Conservation (phyloP, 495 filamentous ascomycete species). For the Coniosporium apollinis region DNA sequence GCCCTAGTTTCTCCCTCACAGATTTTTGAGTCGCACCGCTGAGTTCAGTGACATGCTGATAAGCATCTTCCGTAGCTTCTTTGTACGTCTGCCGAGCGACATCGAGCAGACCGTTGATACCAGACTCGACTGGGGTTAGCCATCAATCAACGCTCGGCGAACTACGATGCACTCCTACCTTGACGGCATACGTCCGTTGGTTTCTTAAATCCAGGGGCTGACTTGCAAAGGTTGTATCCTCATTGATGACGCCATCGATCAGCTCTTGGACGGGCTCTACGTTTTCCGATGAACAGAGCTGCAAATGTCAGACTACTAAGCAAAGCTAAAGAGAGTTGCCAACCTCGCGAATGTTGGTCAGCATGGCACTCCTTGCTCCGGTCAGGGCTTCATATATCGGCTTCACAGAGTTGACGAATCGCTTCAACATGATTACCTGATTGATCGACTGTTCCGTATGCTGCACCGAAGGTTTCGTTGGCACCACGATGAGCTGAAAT, state of each 20-base stretch:
- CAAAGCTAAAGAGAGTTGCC: slow-evolving; percentile 1
- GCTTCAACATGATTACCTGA: slow-evolving; percentile 74
- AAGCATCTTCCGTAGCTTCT: slow-evolving; percentile 61
- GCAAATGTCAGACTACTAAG: slow-evolving; percentile 1
- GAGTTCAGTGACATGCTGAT: slow-evolving; percentile 49
- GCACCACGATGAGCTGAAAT: slow-evolving; percentile 48
- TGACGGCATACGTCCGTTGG: slow-evolving; percentile 84
- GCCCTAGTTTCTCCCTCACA: background rate
- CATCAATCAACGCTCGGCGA: background rate
- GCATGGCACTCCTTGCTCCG: slow-evolving; percentile 45
- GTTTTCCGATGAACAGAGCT: slow-evolving; percentile 48
- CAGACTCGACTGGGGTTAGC: slow-evolving; percentile 35
- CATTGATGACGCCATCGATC: slow-evolving; percentile 60
- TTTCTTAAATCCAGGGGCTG: slow-evolving; percentile 76
- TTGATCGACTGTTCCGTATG: slow-evolving; percentile 67
- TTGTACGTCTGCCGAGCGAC: slow-evolving; percentile 77
- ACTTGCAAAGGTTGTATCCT: slow-evolving; percentile 61
- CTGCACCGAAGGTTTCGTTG: slow-evolving; percentile 45
- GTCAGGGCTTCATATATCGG: slow-evolving; percentile 51
- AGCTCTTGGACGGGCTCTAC: slow-evolving; percentile 40
- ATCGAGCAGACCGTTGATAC: slow-evolving; percentile 73
- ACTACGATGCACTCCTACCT: slow-evolving; percentile 28
- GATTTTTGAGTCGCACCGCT: slow-evolving; percentile 27
- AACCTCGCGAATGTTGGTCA: slow-evolving; percentile 48
- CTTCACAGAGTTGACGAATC: slow-evolving; percentile 51